Evolutionary conservation across 2,329 filamentous ascomycete genomes (phyloP), one percentile per base, ranked within the genome.

Genomic region (Fusarium sp.): DNA sequence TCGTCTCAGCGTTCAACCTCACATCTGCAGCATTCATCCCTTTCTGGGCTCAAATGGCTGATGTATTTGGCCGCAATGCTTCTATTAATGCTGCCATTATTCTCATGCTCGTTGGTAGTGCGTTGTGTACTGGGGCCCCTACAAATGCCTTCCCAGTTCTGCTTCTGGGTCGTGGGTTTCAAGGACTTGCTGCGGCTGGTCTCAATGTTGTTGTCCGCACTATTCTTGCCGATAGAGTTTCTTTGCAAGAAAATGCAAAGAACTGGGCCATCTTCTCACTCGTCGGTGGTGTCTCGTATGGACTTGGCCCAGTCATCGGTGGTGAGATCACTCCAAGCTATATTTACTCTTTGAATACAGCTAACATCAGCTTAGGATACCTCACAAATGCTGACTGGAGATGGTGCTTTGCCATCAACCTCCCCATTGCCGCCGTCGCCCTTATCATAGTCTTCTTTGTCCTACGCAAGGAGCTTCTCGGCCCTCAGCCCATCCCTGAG

Each of bases 1-100:
- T 93, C 75, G 88, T 92, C 24, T 91, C 91, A 1, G 85, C 90
- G 12, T 93, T 92, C 80, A 92, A 90, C 58, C 83, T 93, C 20
- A 91, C 90, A 1, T 89, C 89, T 0, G 90, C 91, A 4, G 87
- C 90, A 3, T 92, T 92, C 71, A 90, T 92, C 14, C 91, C 91
- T 7, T 87, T 88, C 58, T 92, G 90, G 81, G 89, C 88, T 4
- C 90, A 92, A 73, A 84, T 91, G 48, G 86, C 89, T 22, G 89
- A 93, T 71, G 85, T 92, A 33, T 92, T 91, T 72, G 91, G 91
- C 22, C 86, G 91, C 6, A 88, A 92, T 76, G 82, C 81, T 11
- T 83, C 87, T 10, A 82, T 93, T 13, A 89, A 91, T 54, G 81
- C 85, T 14, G 84, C 89, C 36, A 84, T 91, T 51, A 78, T 89